Conservation (phyloP, 257 asterid genomes). For the Misopates orontium region DNA sequence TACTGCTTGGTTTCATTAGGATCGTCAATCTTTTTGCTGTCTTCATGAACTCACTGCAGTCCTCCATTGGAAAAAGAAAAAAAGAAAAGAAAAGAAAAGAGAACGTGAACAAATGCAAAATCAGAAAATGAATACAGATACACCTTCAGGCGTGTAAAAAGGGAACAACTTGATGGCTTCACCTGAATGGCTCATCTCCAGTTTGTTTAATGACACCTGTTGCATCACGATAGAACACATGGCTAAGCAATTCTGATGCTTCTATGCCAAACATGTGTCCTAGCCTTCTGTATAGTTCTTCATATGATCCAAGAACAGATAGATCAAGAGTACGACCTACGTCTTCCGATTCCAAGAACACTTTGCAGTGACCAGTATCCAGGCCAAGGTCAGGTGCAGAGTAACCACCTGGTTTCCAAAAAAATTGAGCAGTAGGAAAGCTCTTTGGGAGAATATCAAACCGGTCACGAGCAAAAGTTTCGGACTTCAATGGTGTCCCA, state of each 20-base stretch:
- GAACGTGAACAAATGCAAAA: constrained; percentile 3
- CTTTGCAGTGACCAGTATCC: constrained; percentile 83
- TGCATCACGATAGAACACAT: constrained; percentile 60
- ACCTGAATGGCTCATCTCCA: constrained; percentile 88
- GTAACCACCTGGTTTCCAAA: constrained; percentile 46
- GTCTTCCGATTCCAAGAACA: constrained; percentile 84
- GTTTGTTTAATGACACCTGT: constrained; percentile 60
- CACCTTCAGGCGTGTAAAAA: neutral
- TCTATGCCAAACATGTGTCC: constrained; percentile 72
- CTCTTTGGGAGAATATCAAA: constrained; percentile 34
- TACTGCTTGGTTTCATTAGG: constrained; percentile 47
- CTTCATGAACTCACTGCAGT: constrained; percentile 63
- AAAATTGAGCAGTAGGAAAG: constrained; percentile 35
- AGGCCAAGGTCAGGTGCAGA: constrained; percentile 51
- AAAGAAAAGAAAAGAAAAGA: too few species aligned
- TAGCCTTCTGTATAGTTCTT: constrained; percentile 66
- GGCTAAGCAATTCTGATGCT: constrained; percentile 54
- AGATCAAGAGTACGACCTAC: constrained; percentile 81
- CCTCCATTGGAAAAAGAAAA: neutral
- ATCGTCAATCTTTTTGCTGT: constrained; percentile 76
- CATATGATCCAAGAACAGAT: constrained; percentile 73
- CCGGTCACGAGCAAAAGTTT: constrained; percentile 30
- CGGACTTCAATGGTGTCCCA: neutral
- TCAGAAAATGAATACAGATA: neutral
- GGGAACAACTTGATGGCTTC: neutral